Conservation (phyloP, 2,329 filamentous ascomycete genomes). For the Cordyceps cateniannulata region DNA sequence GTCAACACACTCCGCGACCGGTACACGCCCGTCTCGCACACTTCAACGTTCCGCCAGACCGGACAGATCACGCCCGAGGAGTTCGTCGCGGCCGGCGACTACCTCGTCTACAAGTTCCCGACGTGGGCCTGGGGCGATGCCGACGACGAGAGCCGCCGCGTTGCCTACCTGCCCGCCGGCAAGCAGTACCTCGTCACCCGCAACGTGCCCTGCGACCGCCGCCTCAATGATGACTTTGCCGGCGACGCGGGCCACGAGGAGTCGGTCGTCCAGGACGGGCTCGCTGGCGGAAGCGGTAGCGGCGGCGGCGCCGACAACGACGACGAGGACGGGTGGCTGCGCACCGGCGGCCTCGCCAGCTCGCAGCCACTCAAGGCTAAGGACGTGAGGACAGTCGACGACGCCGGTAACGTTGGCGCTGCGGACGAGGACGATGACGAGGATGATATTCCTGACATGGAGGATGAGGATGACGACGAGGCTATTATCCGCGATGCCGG, state of each 20-base stretch:
- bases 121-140: slow-evolving; percentile 96
- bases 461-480: slow-evolving; percentile 94
- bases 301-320: slow-evolving; percentile 40
- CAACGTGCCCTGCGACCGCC: slow-evolving; percentile 86
- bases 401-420: slow-evolving; percentile 79
- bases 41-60: slow-evolving; percentile 86
- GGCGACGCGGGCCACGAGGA: slow-evolving; percentile 83
- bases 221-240: slow-evolving; percentile 89
- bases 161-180: slow-evolving; percentile 71
- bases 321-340: slow-evolving; percentile 84
- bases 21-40: slow-evolving; percentile 82
- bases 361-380: slow-evolving; percentile 69
- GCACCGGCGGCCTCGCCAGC: slow-evolving; percentile 73
- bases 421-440: slow-evolving; percentile 57
- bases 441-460: slow-evolving; percentile 94
- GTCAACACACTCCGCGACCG: slow-evolving; percentile 88
- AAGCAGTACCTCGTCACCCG: slow-evolving; percentile 96
- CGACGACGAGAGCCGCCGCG: slow-evolving; percentile 71
- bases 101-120: slow-evolving; percentile 97
- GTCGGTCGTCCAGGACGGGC: slow-evolving; percentile 72
- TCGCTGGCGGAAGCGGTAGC: slow-evolving; percentile 32
- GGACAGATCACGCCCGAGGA: slow-evolving; percentile 97
- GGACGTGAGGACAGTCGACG: slow-evolving; percentile 84
- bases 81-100: slow-evolving; percentile 92
- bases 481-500: slow-evolving; percentile 82